These are phyloP conservation scores for Annulohypoxylon bovei DNA, from an alignment of 495 filamentous ascomycete species.

Conservation along the genomic window DNA sequence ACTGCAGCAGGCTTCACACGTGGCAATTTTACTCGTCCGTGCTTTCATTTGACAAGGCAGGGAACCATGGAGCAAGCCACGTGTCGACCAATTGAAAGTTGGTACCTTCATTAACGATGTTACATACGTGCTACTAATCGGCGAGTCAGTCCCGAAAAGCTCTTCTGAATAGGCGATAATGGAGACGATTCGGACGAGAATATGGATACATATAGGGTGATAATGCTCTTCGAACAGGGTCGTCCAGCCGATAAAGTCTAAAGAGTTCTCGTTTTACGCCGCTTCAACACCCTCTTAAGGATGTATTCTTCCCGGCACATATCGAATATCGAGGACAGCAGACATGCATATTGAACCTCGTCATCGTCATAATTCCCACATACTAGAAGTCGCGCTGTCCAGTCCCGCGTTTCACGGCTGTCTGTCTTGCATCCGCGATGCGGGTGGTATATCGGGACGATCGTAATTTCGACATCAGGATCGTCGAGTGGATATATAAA, in stretches of 20 bases:
- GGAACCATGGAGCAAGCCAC: conserved; percentile 33
- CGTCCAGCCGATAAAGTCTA: not conserved
- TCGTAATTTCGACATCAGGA: conserved; percentile 29
- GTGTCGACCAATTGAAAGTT: conserved; percentile 23
- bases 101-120: conserved; percentile 15
- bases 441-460: conserved; percentile 17
- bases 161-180: not conserved
- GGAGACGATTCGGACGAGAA: conserved; percentile 1
- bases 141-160: not conserved
- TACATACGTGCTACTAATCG: conserved; percentile 14
- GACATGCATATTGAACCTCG: not conserved
- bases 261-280: not conserved
- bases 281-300: not conserved
- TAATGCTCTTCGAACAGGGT: not conserved
- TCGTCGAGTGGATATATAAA: conserved; percentile 18
- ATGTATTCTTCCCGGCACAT: not conserved
- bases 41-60: conserved; percentile 33
- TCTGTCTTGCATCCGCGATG: conserved; percentile 8
- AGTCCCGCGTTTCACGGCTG: conserved; percentile 9
- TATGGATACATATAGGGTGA: not conserved
- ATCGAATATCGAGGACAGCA: not conserved
- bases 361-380: not conserved
- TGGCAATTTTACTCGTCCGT: conserved; percentile 32
- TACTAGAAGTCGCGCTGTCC: not conserved
- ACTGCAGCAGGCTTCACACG: conserved; percentile 42